phyloP scores from a whole-genome alignment of 345 rosid species.

The Populus davidiana region DNA sequence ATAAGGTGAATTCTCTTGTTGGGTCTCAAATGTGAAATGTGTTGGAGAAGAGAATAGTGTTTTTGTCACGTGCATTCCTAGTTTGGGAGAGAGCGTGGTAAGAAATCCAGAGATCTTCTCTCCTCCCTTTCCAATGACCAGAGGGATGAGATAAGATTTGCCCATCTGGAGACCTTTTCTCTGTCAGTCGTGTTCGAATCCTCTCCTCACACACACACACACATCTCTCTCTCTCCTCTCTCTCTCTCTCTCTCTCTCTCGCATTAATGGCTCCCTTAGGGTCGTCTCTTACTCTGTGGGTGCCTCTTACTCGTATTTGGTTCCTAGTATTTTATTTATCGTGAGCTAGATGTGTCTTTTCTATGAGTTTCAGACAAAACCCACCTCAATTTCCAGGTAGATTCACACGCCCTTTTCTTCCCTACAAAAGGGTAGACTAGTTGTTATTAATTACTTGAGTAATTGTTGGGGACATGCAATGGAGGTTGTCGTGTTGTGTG shows the following conservation, averaged over 20 bases:
- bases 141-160: constrained; percentile 34
- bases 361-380: constrained; percentile 36
- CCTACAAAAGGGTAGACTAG: constrained; percentile 17
- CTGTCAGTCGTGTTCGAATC: constrained; percentile 35
- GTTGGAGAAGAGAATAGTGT: constrained; percentile 11
- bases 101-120: constrained; percentile 1
- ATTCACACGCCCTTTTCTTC: constrained; percentile 42
- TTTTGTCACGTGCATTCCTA: constrained; percentile 45
- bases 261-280: neutral
- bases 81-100: neutral
- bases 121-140: constrained; percentile 31
- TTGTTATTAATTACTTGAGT: constrained; percentile 13
- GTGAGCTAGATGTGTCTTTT: constrained; percentile 19
- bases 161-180: constrained; percentile 11
- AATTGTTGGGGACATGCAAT: constrained; percentile 13
- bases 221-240: neutral
- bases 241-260: neutral
- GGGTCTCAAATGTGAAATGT: neutral
- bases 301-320: neutral
- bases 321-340: neutral
- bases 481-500: constrained; percentile 2
- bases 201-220: constrained; percentile 30
- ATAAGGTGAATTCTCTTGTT: neutral
- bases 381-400: constrained; percentile 58
- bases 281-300: neutral